A percentile compares a stretch with the other conserved stretches of the same genome.
Evolutionary conservation across 2,329 filamentous ascomycete genomes (phyloP).

Genomic region (Dissoconium aciculare): DNA sequence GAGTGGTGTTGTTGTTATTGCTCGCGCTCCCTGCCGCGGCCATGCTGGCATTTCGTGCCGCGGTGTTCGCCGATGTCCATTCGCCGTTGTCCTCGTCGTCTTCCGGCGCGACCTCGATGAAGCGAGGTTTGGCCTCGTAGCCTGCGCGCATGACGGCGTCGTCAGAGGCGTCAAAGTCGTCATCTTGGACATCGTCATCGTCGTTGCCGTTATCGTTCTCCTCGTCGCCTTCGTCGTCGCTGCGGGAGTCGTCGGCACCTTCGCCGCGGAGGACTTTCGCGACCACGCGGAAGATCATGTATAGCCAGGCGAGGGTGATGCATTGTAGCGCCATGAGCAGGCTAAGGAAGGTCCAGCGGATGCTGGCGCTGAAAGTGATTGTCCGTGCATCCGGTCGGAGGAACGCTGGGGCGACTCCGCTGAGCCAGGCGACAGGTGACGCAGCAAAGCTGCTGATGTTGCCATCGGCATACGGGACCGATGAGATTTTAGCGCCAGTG

Average conservation of each 20-base stretch:
- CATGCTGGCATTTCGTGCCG: no score
- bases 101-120: constrained; percentile 55
- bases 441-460: constrained; percentile 24
- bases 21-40: constrained; percentile 19
- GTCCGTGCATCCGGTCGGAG: constrained; percentile 48
- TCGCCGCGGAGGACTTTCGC: constrained; percentile 62
- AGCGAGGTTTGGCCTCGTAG: constrained; percentile 15
- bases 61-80: no score
- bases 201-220: constrained; percentile 41
- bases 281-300: constrained; percentile 73
- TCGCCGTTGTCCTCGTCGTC: no score
- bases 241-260: constrained; percentile 70
- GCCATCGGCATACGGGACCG: no score
- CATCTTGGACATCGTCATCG: constrained; percentile 21
- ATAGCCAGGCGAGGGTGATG: constrained; percentile 77
- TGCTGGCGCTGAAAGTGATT: constrained; percentile 62
- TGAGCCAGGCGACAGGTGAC: no score
- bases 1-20: constrained; percentile 18
- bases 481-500: constrained; percentile 37
- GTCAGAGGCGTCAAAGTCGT: constrained; percentile 3
- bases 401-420: constrained; percentile 61
- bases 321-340: constrained; percentile 64
- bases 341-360: constrained; percentile 63
- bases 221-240: constrained; percentile 64
- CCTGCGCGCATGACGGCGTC: constrained; percentile 9